These are phyloP conservation scores for Suillus bovinus DNA, from an alignment of 768 basidiomycete genomes.

Conservation along the genomic window DNA sequence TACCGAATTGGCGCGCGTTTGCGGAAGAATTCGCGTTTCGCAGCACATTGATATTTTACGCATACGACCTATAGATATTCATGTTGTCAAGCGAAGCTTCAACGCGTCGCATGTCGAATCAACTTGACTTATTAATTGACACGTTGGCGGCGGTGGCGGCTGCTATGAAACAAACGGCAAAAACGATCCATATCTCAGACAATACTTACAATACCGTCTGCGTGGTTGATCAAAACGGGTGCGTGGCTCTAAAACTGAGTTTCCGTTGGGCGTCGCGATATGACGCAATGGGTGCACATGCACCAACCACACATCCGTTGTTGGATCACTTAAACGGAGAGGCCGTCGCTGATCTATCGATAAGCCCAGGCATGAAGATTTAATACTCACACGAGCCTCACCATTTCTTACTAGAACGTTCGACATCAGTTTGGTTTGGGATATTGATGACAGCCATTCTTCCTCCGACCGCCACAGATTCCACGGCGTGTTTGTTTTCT, in stretches of 20 bases:
- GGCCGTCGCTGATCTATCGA: background rate
- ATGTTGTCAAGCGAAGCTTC: background rate
- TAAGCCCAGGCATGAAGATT: background rate
- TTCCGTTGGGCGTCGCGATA: background rate
- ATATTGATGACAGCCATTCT: background rate
- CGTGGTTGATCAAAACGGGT: background rate
- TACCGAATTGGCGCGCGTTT: constrained; percentile 46
- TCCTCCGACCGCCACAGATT: background rate
- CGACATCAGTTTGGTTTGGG: background rate
- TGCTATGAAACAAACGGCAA: background rate
- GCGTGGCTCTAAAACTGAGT: background rate
- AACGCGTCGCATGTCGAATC: background rate
- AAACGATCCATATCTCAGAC: no score
- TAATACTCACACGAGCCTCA: background rate
- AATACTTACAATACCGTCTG: no score
- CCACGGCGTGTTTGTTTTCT: background rate
- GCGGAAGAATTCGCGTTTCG: constrained; percentile 45
- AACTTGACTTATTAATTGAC: background rate
- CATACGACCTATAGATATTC: background rate
- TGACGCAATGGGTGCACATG: background rate
- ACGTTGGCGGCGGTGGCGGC: background rate
- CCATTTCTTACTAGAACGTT: background rate
- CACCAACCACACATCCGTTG: background rate
- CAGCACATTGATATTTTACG: constrained; percentile 22
- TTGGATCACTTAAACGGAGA: background rate